A percentile compares a stretch with the other conserved stretches of the same genome.
These are phyloP conservation scores for Colletotrichum sp. DNA, from an alignment of 2,329 filamentous ascomycete species.

Conservation along the genomic window DNA sequence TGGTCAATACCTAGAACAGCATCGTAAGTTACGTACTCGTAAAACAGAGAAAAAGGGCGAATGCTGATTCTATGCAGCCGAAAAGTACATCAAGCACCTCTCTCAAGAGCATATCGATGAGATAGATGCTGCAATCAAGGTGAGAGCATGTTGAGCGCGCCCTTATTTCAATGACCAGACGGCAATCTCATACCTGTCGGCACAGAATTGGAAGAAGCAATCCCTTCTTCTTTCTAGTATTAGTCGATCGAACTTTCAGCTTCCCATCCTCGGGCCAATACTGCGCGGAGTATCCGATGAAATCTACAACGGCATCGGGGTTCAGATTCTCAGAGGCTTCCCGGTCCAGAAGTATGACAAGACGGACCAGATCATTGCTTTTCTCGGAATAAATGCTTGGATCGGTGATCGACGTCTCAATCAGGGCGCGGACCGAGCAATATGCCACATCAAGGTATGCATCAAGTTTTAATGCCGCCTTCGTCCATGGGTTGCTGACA, in stretches of 20 bases:
- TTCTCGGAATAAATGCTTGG: background rate
- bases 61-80: background rate
- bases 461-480: background rate
- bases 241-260: fast-evolving
- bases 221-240: fast-evolving
- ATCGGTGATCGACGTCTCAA: background rate
- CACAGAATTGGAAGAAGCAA: background rate
- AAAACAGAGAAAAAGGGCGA: background rate
- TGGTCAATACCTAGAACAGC: background rate
- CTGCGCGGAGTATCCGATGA: background rate
- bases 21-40: background rate
- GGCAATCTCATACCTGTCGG: fast-evolving
- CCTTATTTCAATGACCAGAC: background rate
- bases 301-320: background rate
- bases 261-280: background rate
- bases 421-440: background rate
- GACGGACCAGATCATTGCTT: background rate
- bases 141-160: background rate
- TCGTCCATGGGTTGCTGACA: background rate
- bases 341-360: background rate
- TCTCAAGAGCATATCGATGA: background rate
- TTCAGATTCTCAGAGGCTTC: background rate
- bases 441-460: background rate
- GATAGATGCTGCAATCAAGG: background rate
- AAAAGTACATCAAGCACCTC: background rate